These are phyloP conservation scores for Podospora comata DNA, from an alignment of 495 filamentous ascomycete species.

Conservation along the genomic window DNA sequence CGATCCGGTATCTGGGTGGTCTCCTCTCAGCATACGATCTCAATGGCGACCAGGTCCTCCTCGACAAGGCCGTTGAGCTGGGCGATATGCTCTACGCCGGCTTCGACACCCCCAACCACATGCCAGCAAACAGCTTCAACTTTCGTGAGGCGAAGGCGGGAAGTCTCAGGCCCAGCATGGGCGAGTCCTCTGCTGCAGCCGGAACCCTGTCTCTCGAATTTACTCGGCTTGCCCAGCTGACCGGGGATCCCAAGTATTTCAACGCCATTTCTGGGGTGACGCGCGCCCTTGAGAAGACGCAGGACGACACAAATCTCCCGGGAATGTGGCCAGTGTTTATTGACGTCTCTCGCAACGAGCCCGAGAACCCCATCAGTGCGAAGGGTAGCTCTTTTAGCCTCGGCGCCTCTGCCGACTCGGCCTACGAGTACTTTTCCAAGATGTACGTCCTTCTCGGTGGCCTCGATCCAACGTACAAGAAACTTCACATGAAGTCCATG, in stretches of 20 bases:
- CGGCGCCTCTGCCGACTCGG: slow-evolving; percentile 71
- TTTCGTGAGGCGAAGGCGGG: slow-evolving; percentile 58
- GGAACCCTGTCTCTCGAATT: slow-evolving; percentile 82
- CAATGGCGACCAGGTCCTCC: slow-evolving; percentile 54
- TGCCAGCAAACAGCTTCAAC: slow-evolving; percentile 73
- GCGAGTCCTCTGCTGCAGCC: slow-evolving; percentile 57
- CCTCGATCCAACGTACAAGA: slow-evolving; percentile 39
- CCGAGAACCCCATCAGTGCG: slow-evolving; percentile 25
- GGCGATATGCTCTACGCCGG: slow-evolving; percentile 77
- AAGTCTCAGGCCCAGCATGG: slow-evolving; percentile 38
- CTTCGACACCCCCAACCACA: slow-evolving; percentile 88
- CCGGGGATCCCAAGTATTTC: slow-evolving; percentile 76
- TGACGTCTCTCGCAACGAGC: slow-evolving; percentile 41
- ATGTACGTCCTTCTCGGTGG: slow-evolving; percentile 48
- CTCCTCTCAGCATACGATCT: slow-evolving; percentile 76
- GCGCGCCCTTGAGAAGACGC: slow-evolving; percentile 64
- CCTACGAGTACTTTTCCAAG: slow-evolving; percentile 88
- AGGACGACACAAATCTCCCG: slow-evolving; percentile 64
- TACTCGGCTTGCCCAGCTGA: slow-evolving; percentile 79
- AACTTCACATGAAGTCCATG: slow-evolving; percentile 53
- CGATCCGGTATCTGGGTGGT: slow-evolving; percentile 74
- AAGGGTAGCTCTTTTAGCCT: slow-evolving; percentile 55
- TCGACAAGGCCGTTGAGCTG: slow-evolving; percentile 77
- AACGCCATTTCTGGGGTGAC: slow-evolving; percentile 79
- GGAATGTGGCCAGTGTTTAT: slow-evolving; percentile 77